Base-by-base conservation (phyloP, 2,329 filamentous ascomycete species). In the Chaetomium strumarium region DNA sequence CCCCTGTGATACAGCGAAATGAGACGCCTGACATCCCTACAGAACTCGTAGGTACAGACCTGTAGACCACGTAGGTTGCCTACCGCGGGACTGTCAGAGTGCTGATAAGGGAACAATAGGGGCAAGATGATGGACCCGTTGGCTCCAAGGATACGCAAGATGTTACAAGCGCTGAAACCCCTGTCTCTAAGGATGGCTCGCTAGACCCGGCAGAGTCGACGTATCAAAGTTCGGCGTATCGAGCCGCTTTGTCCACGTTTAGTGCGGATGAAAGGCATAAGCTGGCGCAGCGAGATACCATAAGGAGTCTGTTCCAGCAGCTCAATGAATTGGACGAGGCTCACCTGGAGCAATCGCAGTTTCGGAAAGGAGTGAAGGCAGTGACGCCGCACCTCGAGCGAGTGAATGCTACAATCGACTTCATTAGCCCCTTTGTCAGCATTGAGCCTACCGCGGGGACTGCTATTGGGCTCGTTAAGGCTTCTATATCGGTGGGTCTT, bases 381-480 rank as follows among this genome's bases (percentile, higher is more conserved):
- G 48, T 39, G 2, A 31, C 31, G 19, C 48, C 48, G 1, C 44
- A 38, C 17, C 48, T 51, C 8, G 24, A 39, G 11, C 9, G 34
- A 5, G 14, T 51, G 6, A 45, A 38, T 20, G 20, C 12, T 33
- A 44, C 24, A 10, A 20, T 51, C 11, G 48, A 44, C 40, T 38
- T 44, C 10, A 31, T 39, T 5, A 38, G 33, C 17, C 48, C 40
- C 8, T 51, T 51, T 16, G 20, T 34, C n/a, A 40, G 41, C n/a
- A 19, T 45, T 31, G 33, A 51, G 33, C 40, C 48, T 1, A 16
- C 41, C 8, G 40, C 24, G 7, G 48, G 48, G 10, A 51, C 48
- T 1, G 48, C 40, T 2, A 31, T 51, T n/a, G 48, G 48, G 24
- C 19, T 51, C 33, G 34, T 51, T 8, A 44, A 51, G n/a, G 34